Conservation (phyloP, 768 basidiomycete species). For the Auricularia sp. region DNA sequence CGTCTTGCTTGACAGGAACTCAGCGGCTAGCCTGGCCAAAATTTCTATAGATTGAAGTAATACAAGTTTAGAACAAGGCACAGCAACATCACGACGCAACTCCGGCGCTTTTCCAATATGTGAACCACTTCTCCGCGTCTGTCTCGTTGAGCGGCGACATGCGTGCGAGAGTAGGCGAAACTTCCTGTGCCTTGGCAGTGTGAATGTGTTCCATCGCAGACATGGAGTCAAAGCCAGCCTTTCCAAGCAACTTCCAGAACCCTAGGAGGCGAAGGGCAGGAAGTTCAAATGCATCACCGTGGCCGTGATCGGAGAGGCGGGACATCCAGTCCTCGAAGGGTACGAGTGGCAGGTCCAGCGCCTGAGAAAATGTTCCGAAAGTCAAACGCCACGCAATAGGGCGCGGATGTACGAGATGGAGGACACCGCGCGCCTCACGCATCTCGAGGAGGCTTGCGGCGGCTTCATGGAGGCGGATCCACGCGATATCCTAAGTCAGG, state of each 20-base stretch:
- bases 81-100: background rate
- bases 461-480: constrained; percentile 18
- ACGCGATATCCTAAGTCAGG: constrained; percentile 12
- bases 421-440: constrained; percentile 10
- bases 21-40: no score
- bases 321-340: constrained; percentile 17
- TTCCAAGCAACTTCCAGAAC: constrained; percentile 12
- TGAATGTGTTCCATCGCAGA: background rate
- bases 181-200: background rate
- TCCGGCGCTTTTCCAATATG: background rate
- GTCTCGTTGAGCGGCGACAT: background rate
- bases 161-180: background rate
- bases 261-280: constrained; percentile 20
- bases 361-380: constrained; percentile 11
- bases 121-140: background rate
- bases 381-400: constrained; percentile 15
- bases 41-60: no score
- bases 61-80: no score
- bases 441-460: constrained; percentile 19
- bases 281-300: background rate
- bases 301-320: constrained; percentile 9
- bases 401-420: constrained; percentile 17
- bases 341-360: constrained; percentile 16
- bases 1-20: no score
- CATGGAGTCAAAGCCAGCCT: background rate